phyloP scores from a whole-genome alignment of 306 rosid species.

The Sicyos baderoa region DNA sequence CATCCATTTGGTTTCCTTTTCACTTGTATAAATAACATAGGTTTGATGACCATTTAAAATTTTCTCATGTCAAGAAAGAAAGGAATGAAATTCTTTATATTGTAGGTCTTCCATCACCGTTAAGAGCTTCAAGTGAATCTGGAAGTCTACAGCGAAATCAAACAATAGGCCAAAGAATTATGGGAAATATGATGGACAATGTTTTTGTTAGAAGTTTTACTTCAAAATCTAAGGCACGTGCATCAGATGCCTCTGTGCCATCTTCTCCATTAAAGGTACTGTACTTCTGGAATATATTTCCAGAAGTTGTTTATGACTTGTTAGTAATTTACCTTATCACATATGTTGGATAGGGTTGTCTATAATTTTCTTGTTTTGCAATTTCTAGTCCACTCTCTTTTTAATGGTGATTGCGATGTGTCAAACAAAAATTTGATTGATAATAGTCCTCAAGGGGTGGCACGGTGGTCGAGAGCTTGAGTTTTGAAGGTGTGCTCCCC shows the following conservation, averaged over 20 bases:
- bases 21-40: background rate
- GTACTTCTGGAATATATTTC: conserved; percentile 8
- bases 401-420: too few relatives aligned
- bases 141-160: conserved; percentile 66
- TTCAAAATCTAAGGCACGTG: conserved; percentile 53
- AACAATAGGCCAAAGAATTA: conserved; percentile 89
- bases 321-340: background rate
- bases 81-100: conserved; percentile 19
- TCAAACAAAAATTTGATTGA: too few relatives aligned
- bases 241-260: conserved; percentile 67
- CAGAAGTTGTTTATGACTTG: background rate
- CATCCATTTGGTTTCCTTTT: background rate
- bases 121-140: conserved; percentile 37
- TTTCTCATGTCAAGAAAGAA: conserved; percentile 12
- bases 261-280: conserved; percentile 77
- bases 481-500: too few relatives aligned
- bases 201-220: conserved; percentile 81
- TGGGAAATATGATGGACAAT: conserved; percentile 93
- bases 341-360: background rate
- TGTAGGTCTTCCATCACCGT: conserved; percentile 21
- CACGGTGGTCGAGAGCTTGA: too few relatives aligned
- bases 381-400: background rate
- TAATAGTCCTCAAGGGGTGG: too few relatives aligned
- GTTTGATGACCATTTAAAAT: background rate
- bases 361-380: conserved; percentile 2